Base-by-base conservation (phyloP, 345 rosid genomes). In the Eucalyptus lansdowneana region DNA sequence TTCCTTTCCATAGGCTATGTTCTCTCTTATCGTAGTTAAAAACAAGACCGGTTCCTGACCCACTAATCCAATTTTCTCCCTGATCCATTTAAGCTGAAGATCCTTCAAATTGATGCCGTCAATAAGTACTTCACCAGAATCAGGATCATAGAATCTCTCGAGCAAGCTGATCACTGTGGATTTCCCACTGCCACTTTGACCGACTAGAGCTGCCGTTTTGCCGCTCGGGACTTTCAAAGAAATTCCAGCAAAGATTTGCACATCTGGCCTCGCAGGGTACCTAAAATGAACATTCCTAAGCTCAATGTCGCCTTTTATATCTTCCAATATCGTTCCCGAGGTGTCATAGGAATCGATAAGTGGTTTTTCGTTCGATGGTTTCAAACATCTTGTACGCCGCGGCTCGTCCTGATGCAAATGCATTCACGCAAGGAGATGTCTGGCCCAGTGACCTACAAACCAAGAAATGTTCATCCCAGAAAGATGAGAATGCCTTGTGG, bases 111-210 rank as follows among this genome's bases (percentile, higher is more conserved):
- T 90, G 69, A 94, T 87, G 14, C 95, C 96, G 90, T 94, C 96
- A 42, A 96, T 91, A 49, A 93, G 92, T 29, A 95, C 95, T 90
- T 94, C 94, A 34, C 97, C 96, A 6, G 96, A 90, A 47, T 93
- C 93, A 51, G 97, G 97, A 91, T 96, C 97, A 88, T 96, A 96
- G 90, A 96, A 96, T 60, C 97, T 92, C 92, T 96, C 96, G 15
- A 96, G 22, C 15, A 96, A 93, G 93, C 96, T 93, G 40, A 96
- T 90, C 3, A 96, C 96, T 10, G 97, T 96, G 50, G 97, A 95
- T 90, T 96, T 96, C n/a, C 97, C 97, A 50, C 96, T 96, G 27
- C 97, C 97, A 86, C 97, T 96, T 51, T 95, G 96, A 27, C 96
- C 97, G 19, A 95, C 96, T 47, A 96, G 89, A 69, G 97, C 96